These are phyloP conservation scores for Thielaviopsis punctulata DNA, from an alignment of 2,329 filamentous ascomycete species.

Conservation along the genomic window DNA sequence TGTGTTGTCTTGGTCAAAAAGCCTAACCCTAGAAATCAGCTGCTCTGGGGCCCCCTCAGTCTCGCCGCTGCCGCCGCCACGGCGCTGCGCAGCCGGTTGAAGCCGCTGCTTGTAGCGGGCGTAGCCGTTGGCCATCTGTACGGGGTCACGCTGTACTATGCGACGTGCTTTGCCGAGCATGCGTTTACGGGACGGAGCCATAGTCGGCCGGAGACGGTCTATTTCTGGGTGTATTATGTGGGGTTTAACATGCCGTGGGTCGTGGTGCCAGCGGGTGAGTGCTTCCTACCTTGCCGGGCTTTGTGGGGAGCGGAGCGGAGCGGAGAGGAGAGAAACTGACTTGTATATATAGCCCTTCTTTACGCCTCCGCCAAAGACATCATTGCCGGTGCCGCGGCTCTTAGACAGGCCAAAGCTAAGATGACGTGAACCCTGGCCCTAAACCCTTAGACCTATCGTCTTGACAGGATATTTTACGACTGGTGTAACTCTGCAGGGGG, in stretches of 20 bases:
- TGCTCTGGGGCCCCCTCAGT: slow-evolving; percentile 42
- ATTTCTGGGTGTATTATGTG: slow-evolving; percentile 47
- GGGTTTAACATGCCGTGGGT: slow-evolving; percentile 38
- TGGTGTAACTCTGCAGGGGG: no score
- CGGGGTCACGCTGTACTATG: slow-evolving; percentile 44
- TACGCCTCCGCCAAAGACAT: neutral
- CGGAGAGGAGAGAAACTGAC: neutral
- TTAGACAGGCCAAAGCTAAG: neutral
- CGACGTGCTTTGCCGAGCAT: slow-evolving; percentile 35
- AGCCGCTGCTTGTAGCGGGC: slow-evolving; percentile 34
- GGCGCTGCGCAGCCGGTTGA: slow-evolving; percentile 23
- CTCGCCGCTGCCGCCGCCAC: slow-evolving; percentile 31
- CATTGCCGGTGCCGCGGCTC: neutral
- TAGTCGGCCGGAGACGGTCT: slow-evolving; percentile 40
- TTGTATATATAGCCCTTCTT: neutral
- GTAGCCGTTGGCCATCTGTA: slow-evolving; percentile 40
- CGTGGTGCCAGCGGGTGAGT: slow-evolving; percentile 36
- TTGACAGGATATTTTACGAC: no score
- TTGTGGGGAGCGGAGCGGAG: no score
- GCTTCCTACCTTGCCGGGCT: neutral
- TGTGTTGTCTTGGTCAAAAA: neutral
- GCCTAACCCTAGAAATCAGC: slow-evolving; percentile 18
- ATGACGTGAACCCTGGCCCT: neutral
- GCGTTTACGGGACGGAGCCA: slow-evolving; percentile 28
- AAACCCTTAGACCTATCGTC: no score